Conservation (phyloP, 2,329 filamentous ascomycete genomes). For the Dactylellina cionopaga region DNA sequence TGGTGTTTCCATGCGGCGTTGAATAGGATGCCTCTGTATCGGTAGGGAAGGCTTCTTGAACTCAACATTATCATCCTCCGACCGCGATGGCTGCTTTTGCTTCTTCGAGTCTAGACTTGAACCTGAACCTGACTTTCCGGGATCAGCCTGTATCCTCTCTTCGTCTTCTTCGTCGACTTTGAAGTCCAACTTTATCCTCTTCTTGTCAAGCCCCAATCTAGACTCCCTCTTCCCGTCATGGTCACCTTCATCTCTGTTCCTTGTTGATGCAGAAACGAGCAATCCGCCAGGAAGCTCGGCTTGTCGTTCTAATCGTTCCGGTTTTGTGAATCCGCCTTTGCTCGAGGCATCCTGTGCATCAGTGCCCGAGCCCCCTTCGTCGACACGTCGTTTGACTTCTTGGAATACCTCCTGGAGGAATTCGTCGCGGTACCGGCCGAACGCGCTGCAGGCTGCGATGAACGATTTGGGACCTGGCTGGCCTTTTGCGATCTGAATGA, state of each 20-base stretch:
- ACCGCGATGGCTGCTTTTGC: slow-evolving; percentile 22
- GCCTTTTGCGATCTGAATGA: slow-evolving; percentile 56
- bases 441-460: slow-evolving; percentile 55
- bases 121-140: slow-evolving; percentile 48
- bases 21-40: slow-evolving; percentile 55
- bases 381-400: slow-evolving; percentile 55
- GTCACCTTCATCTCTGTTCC: slow-evolving; percentile 41
- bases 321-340: slow-evolving; percentile 26
- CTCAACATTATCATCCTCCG: slow-evolving; percentile 54
- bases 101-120: slow-evolving; percentile 50
- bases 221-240: slow-evolving; percentile 55
- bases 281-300: slow-evolving; percentile 56
- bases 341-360: not conserved
- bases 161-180: slow-evolving; percentile 54
- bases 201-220: slow-evolving; percentile 56
- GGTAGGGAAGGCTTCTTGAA: slow-evolving; percentile 58
- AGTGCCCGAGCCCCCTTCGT: slow-evolving; percentile 48
- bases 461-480: slow-evolving; percentile 57
- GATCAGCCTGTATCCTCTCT: slow-evolving; percentile 38
- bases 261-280: slow-evolving; percentile 52
- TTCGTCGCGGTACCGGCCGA: slow-evolving; percentile 56
- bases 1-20: slow-evolving; percentile 57
- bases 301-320: slow-evolving; percentile 38
- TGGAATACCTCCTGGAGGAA: slow-evolving; percentile 56
- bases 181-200: slow-evolving; percentile 58